Percentiles rank a stretch among this genome's conserved stretches.
phyloP scores from a whole-genome alignment of 2,329 filamentous ascomycete genomes.

The Aureobasidium melanogenum region DNA sequence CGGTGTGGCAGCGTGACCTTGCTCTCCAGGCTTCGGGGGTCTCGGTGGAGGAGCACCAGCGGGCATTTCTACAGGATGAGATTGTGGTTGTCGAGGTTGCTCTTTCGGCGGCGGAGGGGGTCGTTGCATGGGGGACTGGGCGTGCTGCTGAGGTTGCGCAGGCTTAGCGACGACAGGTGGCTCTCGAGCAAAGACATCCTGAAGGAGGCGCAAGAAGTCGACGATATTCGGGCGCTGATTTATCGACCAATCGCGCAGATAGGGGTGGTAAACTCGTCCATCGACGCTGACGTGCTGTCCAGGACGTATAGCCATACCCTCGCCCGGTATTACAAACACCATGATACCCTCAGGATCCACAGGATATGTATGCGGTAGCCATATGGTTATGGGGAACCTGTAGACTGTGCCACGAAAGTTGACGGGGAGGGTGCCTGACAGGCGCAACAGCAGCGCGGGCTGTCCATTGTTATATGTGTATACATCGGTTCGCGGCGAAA shows the following conservation, averaged over 20 bases:
- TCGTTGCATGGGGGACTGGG: constrained; percentile 32
- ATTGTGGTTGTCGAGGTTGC: constrained; percentile 17
- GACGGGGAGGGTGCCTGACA: constrained; percentile 85
- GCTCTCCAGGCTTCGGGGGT: constrained; percentile 45
- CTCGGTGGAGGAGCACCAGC: constrained; percentile 33
- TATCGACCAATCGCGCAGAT: constrained; percentile 86
- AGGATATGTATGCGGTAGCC: constrained; percentile 88
- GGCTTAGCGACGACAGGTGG: constrained; percentile 77
- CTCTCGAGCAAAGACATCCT: constrained; percentile 87
- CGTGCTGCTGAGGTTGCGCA: constrained; percentile 37
- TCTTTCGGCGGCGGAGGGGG: constrained; percentile 29
- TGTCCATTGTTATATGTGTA: constrained; percentile 88
- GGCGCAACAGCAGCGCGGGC: constrained; percentile 75
- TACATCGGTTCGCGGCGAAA: constrained; percentile 83
- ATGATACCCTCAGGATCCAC: constrained; percentile 74
- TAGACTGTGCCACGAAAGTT: constrained; percentile 82
- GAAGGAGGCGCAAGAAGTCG: constrained; percentile 73
- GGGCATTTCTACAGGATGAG: constrained; percentile 16
- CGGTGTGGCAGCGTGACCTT: constrained; percentile 15
- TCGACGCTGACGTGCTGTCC: constrained; percentile 94
- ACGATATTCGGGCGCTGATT: constrained; percentile 74
- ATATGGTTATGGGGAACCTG: constrained; percentile 83
- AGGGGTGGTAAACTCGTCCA: constrained; percentile 90
- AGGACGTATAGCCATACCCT: constrained; percentile 79
- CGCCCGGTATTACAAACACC: constrained; percentile 78